Evolutionary conservation across 768 basidiomycete species (phyloP).

Genomic region (Leccinellum luteum): DNA sequence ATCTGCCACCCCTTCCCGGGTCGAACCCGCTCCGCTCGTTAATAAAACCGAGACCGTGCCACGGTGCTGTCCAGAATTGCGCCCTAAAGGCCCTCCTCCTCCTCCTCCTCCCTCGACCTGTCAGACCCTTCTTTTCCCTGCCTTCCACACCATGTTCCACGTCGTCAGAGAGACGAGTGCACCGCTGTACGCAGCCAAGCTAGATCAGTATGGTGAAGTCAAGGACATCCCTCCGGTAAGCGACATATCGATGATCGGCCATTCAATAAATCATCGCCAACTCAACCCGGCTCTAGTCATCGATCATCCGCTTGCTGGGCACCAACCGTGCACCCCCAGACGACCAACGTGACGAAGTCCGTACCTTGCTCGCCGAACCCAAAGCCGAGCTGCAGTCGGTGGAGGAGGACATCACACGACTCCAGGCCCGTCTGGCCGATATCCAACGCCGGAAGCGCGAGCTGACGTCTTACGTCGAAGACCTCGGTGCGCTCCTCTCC

Average conservation of each 20-base stretch:
- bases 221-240: slow-evolving; percentile 30
- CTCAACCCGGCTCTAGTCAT: slow-evolving; percentile 21
- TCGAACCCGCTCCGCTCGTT: slow-evolving; percentile 5
- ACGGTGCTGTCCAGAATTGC: neutral
- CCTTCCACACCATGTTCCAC: slow-evolving; percentile 10
- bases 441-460: slow-evolving; percentile 29
- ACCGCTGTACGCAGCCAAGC: slow-evolving; percentile 23
- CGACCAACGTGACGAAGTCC: slow-evolving; percentile 29
- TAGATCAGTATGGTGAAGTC: slow-evolving; percentile 29
- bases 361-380: slow-evolving; percentile 22
- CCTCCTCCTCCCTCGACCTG: neutral
- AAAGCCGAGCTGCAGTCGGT: slow-evolving; percentile 26
- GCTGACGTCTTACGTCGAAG: slow-evolving; percentile 29
- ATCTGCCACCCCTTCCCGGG: slow-evolving; percentile 7
- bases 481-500: slow-evolving; percentile 32
- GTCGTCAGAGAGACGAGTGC: slow-evolving; percentile 22
- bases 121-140: neutral
- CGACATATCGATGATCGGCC: neutral
- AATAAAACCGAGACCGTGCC: slow-evolving; percentile 6
- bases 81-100: neutral
- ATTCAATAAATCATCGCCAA: neutral
- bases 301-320: slow-evolving; percentile 29
- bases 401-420: slow-evolving; percentile 24
- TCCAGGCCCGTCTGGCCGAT: slow-evolving; percentile 31
- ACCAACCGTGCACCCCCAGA: slow-evolving; percentile 28